These are phyloP conservation scores for Rubus idaeus DNA, from an alignment of 306 rosid species.

Conservation along the genomic window DNA sequence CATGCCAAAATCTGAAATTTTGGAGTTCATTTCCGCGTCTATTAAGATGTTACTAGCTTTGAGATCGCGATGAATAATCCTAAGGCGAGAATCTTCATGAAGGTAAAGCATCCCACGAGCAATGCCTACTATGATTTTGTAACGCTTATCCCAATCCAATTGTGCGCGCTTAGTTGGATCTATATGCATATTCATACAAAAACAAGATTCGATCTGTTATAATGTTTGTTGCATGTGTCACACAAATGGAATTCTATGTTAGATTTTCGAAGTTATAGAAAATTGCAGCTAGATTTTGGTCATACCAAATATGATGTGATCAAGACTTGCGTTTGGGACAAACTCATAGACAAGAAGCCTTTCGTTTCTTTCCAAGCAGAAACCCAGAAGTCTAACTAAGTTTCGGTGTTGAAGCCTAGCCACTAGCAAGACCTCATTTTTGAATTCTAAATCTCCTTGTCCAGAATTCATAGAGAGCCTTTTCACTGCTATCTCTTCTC, in stretches of 20 bases:
- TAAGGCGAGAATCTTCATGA: conserved; percentile 6
- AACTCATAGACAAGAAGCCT: conserved; percentile 9
- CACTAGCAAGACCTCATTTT: no score
- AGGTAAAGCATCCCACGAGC: background rate
- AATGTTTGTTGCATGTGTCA: background rate
- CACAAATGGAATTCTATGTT: background rate
- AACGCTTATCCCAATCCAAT: background rate
- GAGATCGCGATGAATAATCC: conserved; percentile 7
- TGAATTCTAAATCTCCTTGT: conserved; percentile 8
- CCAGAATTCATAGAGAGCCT: background rate
- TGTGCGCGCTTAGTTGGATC: conserved; percentile 2
- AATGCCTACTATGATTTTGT: background rate
- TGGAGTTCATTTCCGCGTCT: background rate
- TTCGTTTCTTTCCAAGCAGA: no score
- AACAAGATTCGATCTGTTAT: background rate
- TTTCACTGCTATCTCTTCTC: background rate
- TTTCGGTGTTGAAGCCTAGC: no score
- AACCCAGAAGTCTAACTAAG: no score
- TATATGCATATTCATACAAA: background rate
- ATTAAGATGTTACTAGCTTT: conserved; percentile 8
- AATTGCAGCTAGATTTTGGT: background rate
- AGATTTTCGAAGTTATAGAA: background rate
- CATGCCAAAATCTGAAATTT: conserved; percentile 14
- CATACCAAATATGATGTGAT: conserved; percentile 6
- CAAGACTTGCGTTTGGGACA: conserved; percentile 13